Evolutionary conservation across 2,329 filamentous ascomycete species (phyloP).

Genomic region (Lasiodiplodia citricola): DNA sequence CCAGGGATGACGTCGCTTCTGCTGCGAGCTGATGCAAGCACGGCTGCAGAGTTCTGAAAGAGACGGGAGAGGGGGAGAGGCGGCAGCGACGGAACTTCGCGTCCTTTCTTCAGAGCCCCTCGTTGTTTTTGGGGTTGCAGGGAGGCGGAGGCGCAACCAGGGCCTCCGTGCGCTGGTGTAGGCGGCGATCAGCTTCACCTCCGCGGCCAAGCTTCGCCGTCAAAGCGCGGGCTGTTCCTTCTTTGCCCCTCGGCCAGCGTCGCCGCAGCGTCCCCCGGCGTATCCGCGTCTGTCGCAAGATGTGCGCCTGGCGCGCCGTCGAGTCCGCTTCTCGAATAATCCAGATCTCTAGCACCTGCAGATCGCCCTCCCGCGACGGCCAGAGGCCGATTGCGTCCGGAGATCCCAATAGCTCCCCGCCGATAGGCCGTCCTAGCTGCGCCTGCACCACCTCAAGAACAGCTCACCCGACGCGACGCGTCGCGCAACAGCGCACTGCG

Average conservation of each 20-base stretch:
- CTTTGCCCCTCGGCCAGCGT: not conserved
- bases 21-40: slow-evolving; percentile 20
- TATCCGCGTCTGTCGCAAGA: not conserved
- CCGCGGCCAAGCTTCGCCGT: slow-evolving; percentile 20
- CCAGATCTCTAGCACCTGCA: slow-evolving; percentile 7
- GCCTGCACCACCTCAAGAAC: not conserved
- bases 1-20: slow-evolving; percentile 20
- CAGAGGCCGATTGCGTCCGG: not conserved
- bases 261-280: not conserved
- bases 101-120: slow-evolving; percentile 14
- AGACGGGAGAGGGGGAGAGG: not conserved
- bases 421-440: not conserved
- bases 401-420: slow-evolving; percentile 21
- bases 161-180: not conserved
- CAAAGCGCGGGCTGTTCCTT: not conserved
- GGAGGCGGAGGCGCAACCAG: slow-evolving; percentile 10
- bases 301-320: slow-evolving; percentile 1
- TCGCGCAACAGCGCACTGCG: not conserved
- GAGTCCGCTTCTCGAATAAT: slow-evolving; percentile 12
- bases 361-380: not conserved
- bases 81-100: not conserved
- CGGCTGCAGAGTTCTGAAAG: not conserved
- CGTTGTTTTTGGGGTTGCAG: not conserved
- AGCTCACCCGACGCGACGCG: not conserved
- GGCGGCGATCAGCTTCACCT: slow-evolving; percentile 13